Evolutionary conservation across 2,329 filamentous ascomycete genomes (phyloP), one percentile per base, ranked within the genome.

Genomic region (Tricladium varicosporioides): DNA sequence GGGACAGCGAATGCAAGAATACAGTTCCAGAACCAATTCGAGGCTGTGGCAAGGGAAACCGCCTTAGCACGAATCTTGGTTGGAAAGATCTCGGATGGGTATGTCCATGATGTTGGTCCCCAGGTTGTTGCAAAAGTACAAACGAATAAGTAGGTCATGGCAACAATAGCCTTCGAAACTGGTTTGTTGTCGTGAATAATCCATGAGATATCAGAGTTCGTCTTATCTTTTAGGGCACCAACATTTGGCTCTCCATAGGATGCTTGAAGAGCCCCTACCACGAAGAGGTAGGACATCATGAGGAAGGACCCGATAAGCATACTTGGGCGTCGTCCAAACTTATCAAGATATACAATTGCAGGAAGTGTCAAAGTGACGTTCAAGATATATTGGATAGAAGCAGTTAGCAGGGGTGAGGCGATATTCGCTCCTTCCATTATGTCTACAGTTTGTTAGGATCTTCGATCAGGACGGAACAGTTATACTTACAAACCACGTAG

Each of bases 11-110:
- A 81, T 11, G 79, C 78, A 2, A 86, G 75, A 0, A 81, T 0
- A 80, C 89, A 92, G 72, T 92, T 92, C 61, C 86, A 75, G 9
- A 87, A 72, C 89, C 89, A 92, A 73, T 92, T 92, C 42, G 86
- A 82, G 1, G 88, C 83, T 2, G 88, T 91, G 5, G 87, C 85
- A 3, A 92, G 74, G 1, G 87, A 88, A 76, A 91, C 89, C 47
- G 83, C 85, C 69, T 89, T 88, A 45, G 88, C 87, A 63, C 88
- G 81, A 56, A 87, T 79, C 68, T 87, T 87, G 40, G 87, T 77
- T 1, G 85, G 85, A 66, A 83, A 88, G 56, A 88, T 87, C 68
- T 88, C 85, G 4, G 84, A 86, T 0, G 85, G 82, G 61, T 87
- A 87, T 7, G 77, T 76, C 77, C 77, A 80, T 0, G 69, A 71